Conservation (phyloP, 2,329 filamentous ascomycete species). For the Pochonia chlamydosporia region DNA sequence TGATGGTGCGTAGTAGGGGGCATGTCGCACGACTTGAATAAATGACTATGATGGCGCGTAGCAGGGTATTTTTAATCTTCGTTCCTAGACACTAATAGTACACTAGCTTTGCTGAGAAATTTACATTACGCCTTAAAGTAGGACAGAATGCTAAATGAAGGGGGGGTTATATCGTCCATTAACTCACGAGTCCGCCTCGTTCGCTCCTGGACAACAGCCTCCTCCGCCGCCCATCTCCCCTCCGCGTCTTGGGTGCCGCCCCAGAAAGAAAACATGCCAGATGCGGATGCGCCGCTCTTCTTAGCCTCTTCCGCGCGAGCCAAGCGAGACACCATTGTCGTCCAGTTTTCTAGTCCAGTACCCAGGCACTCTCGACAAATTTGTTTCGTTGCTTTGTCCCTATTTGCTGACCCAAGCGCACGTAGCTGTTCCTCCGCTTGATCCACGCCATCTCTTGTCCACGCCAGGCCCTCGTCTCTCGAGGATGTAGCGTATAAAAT, state of each 20-base stretch:
- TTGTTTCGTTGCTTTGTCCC: conserved; percentile 29
- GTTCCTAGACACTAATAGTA: neutral
- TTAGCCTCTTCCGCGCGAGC: conserved; percentile 42
- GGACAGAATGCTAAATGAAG: conserved; percentile 25
- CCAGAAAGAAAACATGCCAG: conserved; percentile 31
- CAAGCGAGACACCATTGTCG: conserved; percentile 67
- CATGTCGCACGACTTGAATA: too few relatives aligned
- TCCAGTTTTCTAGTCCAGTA: conserved; percentile 76
- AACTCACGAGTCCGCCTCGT: conserved; percentile 45
- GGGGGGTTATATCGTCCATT: conserved; percentile 41
- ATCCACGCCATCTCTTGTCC: conserved; percentile 86
- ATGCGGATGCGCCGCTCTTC: conserved; percentile 26
- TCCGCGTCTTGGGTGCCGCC: conserved; percentile 27
- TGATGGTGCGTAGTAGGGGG: too few relatives aligned
- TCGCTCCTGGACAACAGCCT: conserved; percentile 47
- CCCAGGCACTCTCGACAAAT: conserved; percentile 73
- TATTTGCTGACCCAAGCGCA: conserved; percentile 24
- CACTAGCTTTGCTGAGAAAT: neutral
- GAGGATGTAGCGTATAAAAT: conserved; percentile 68
- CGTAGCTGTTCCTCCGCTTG: conserved; percentile 65
- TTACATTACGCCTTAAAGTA: conserved; percentile 30
- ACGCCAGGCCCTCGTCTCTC: conserved; percentile 69
- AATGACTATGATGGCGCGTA: too few relatives aligned
- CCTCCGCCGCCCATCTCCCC: conserved; percentile 49
- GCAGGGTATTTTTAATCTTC: neutral